A percentile compares a stretch with the other conserved stretches of the same genome.
Evolutionary conservation across 2,329 filamentous ascomycete genomes (phyloP).

Genomic region (Fusarium humuli): DNA sequence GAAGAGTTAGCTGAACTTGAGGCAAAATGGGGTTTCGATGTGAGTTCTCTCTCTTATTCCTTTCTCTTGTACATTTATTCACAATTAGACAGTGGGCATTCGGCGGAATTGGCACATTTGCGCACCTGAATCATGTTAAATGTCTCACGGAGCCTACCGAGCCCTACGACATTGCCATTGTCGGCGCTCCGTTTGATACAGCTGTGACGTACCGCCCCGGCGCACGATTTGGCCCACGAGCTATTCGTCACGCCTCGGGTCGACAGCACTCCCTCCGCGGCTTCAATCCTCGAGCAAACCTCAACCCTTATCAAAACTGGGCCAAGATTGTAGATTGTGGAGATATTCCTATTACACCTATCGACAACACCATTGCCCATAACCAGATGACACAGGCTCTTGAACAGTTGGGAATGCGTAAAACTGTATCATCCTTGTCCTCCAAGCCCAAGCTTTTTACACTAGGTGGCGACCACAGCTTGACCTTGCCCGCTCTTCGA

Average conservation of each 20-base stretch:
- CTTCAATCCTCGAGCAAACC: constrained; percentile 80
- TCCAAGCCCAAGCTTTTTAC: constrained; percentile 70
- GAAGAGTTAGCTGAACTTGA: constrained; percentile 65
- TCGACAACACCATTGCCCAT: constrained; percentile 85
- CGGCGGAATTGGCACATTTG: constrained; percentile 79
- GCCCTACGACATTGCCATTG: constrained; percentile 76
- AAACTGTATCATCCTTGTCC: constrained; percentile 52
- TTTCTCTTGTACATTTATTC: background rate
- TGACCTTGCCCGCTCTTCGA: constrained; percentile 76
- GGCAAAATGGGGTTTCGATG: constrained; percentile 68
- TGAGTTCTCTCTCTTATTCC: constrained; percentile 47
- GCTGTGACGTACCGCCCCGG: constrained; percentile 71
- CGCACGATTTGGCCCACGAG: constrained; percentile 86
- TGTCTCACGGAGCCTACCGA: constrained; percentile 74
- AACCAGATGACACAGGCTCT: constrained; percentile 87
- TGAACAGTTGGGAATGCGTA: constrained; percentile 69
- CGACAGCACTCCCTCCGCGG: constrained; percentile 83
- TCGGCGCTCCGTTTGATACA: constrained; percentile 80
- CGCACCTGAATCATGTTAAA: constrained; percentile 75
- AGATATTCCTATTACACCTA: constrained; percentile 86
- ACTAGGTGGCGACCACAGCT: constrained; percentile 78
- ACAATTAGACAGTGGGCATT: constrained; percentile 59
- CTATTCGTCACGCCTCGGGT: constrained; percentile 84
- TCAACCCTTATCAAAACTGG: constrained; percentile 88
- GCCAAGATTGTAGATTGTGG: constrained; percentile 89